Percentiles rank a stretch among this genome's conserved stretches.
Conservation (phyloP, 2,329 filamentous ascomycete genomes). For the Alternaria solani region DNA sequence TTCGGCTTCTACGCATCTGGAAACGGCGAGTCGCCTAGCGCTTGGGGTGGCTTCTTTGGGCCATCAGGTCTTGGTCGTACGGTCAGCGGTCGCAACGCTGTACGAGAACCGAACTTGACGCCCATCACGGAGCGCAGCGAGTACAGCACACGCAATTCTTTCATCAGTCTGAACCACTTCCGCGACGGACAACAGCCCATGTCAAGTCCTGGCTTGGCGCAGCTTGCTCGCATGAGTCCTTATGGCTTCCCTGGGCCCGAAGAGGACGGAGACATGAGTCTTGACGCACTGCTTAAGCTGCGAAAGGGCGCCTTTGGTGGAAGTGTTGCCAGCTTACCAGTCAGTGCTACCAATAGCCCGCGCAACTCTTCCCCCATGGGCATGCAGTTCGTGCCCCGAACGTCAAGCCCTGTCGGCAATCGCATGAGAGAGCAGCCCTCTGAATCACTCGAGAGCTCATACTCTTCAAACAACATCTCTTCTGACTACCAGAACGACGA, state of each 20-base stretch:
- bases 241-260: conserved; percentile 61
- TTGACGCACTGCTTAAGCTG: conserved; percentile 75
- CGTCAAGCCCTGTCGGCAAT: conserved; percentile 38
- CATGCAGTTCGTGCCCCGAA: conserved; percentile 44
- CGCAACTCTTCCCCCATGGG: conserved; percentile 51
- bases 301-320: conserved; percentile 81
- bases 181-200: conserved; percentile 60
- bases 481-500: conserved; percentile 27
- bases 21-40: conserved; percentile 65
- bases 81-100: conserved; percentile 68
- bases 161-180: conserved; percentile 73
- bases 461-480: conserved; percentile 26
- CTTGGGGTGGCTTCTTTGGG: conserved; percentile 89
- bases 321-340: conserved; percentile 73
- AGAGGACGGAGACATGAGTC: conserved; percentile 74
- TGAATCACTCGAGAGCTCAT: conserved; percentile 37
- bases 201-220: conserved; percentile 76
- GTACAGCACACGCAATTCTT: conserved; percentile 92
- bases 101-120: conserved; percentile 88
- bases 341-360: conserved; percentile 55
- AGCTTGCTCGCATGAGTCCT: conserved; percentile 69
- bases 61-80: conserved; percentile 72
- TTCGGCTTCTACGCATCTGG: conserved; percentile 89
- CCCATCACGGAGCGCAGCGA: conserved; percentile 96
- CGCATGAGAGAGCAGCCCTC: conserved; percentile 40